A percentile compares a stretch with the other conserved stretches of the same genome.
These are phyloP conservation scores for Tuber melanosporum DNA, from an alignment of 495 filamentous ascomycete species.

Conservation along the genomic window DNA sequence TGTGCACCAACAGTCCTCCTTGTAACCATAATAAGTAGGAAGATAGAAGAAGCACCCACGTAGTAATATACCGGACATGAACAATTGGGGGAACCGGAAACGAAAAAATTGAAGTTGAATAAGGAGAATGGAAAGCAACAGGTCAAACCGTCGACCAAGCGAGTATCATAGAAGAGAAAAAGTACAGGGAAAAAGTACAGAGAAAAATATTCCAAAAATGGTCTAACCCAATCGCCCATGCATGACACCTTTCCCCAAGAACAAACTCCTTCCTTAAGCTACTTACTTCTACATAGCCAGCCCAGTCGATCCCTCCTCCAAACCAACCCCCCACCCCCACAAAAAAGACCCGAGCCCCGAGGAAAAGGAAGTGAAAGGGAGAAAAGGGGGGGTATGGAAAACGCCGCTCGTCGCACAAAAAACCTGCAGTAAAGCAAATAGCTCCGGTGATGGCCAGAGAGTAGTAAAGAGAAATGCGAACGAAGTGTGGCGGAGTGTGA, in stretches of 20 bases:
- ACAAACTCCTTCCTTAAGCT: neutral
- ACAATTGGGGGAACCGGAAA: neutral
- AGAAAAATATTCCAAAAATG: constrained; percentile 5
- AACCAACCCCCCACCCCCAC: neutral
- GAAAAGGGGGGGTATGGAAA: constrained; percentile 17
- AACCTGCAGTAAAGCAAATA: constrained; percentile 27
- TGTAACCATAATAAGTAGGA: neutral
- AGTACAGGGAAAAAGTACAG: neutral
- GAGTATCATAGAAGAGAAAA: constrained; percentile 2
- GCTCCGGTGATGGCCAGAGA: constrained; percentile 20
- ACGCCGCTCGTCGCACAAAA: constrained; percentile 24
- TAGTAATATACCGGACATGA: neutral
- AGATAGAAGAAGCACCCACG: neutral
- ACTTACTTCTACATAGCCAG: constrained; percentile 3
- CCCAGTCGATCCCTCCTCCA: neutral
- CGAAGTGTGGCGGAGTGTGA: constrained; percentile 30
- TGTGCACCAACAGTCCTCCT: neutral
- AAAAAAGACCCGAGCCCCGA: neutral
- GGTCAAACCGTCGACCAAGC: neutral
- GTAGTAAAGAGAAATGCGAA: constrained; percentile 37
- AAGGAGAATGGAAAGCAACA: neutral
- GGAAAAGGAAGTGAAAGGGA: neutral
- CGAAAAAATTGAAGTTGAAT: neutral
- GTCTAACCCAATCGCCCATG: constrained; percentile 5
- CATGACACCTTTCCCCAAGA: constrained; percentile 1